Evolutionary conservation across 805 yeast genomes (phyloP), one percentile per base, ranked within the genome.

Genomic region (Schwanniomyces occidentalis): DNA sequence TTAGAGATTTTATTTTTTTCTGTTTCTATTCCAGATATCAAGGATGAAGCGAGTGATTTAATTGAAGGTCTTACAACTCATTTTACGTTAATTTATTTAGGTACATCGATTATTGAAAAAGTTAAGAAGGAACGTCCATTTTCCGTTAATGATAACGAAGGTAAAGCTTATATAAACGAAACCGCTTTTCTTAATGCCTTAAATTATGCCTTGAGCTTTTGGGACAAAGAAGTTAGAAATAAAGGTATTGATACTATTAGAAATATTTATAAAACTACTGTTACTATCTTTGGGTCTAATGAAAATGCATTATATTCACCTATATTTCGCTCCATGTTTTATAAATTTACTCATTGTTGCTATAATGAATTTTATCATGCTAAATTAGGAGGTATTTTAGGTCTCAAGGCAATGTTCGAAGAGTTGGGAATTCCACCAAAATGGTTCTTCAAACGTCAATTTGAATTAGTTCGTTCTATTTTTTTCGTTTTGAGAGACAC

Each of bases 401-500:
- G 99, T 15, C 67, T 93, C 30, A 72, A 78, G 45, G 77, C 88
- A 2, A 69, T 91, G 67, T 71, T 88, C 24, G 73, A 75, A 27
- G 93, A 83, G 28, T 61, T 84, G 21, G 73, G 63, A 1, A 76
- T 87, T 29, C 86, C 96, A 0, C 64, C 78, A 3, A 63, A 70
- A 2, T 89, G 95, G 80, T 79, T 91, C 52, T 73, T 76, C 35
- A 75, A 78, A 28, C 75, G 91, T 23, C 96, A 89, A 52, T 74
- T 85, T 46, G 98, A 93, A 53, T 70, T 93, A 21, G 79, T 87
- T 2, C 75, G 95, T 29, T 88, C 96, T 0, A 75, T 93, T 57
- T 80, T 91, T 45, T 95, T 89, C 61, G 95, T 91, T 3, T 66
- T 91, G 41, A 77, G 95, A 52, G 99, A 93, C 51, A 83, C 95